Evolutionary conservation across 2,329 filamentous ascomycete genomes (phyloP), one percentile per base, ranked within the genome.

Genomic region (Exophiala phaeomuriformis): DNA sequence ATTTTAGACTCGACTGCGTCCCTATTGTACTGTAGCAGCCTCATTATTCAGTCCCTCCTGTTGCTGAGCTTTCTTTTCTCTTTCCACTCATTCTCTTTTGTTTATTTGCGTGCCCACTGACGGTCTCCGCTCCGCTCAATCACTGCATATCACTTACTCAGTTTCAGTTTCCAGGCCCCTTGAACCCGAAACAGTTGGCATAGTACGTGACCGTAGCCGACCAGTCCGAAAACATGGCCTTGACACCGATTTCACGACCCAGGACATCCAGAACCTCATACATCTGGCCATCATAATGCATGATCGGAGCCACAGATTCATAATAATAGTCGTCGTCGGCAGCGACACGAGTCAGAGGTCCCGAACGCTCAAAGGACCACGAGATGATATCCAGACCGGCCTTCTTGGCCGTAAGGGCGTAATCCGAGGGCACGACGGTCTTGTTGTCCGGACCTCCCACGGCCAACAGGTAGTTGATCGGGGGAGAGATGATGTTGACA

Each of bases 161-260:
- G 52, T 47, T 27, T 47, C 47, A 10, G 56, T 55, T 47, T 27
- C 49, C 47, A 10, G 56, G 56, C 1, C 61, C 53, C 49, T 63
- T 59, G 54, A 68, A 42, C 1, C 71, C 77, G 59, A 86, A 81
- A 69, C 84, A 88, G 63, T 85, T 88, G 59, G 83, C 84, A 67
- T 85, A 88, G 60, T 84, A 87, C 0, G 82, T 85, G 5, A 81
- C 77, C 0, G 83, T 85, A 7, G 81, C 79, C 10, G 79, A 78
- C 85, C 84, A 88, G 66, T 88, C 85, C 3, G 78, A 77, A 62
- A 88, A 88, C 57, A 88, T 75, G 3, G 75, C 82, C 31, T 71
- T 67, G 9, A 85, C 78, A 0, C 78, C 77, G 6, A 87, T 78
- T 61, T 86, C 69, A 59, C 76, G 72, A 2, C 74, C 78, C 55